Base-by-base conservation (phyloP, 2,329 filamentous ascomycete species). In the Cercospora sp. region DNA sequence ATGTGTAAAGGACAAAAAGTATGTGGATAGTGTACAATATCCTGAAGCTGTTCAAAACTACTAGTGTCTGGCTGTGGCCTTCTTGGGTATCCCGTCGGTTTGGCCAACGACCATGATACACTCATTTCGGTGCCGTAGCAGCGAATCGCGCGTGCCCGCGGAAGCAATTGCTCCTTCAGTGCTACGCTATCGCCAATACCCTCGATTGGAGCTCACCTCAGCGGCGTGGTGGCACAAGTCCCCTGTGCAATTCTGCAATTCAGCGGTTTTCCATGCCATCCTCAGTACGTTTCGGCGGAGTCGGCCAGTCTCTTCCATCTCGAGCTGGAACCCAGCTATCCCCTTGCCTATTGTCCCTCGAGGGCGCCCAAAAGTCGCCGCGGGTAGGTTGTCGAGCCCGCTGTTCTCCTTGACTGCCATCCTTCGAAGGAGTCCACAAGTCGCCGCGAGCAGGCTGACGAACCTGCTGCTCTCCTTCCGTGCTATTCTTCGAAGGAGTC, bases 301-400 rank as follows among this genome's bases (percentile, higher is more conserved):
- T 59, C 7, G 39, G 20, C 68, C 65, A 69, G n/a, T 23, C 23
- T 31, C 68, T 65, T n/a, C 68, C 51, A 48, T 67, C 65, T 30
- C 51, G 59, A 20, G 57, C 61, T 28, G 68, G 61, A 12, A 65
- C 63, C 68, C 68, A 69, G 45, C 33, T 60, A 42, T 69, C 68
- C 4, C 60, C 59, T 23, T 28, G 33, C 18, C 59, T 42, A 36
- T 13, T 31, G 59, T 60, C 28, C 12, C 58, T 60, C 31, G 20
- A 31, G 36, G 36, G 36, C 36, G 36, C 36, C 36, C 36, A 39
- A 39, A 39, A 39, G 36, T 18, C 8, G 42, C 42, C 36, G 36
- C 36, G 36, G 36, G 16, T n/a, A 39, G 36, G 36, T 39, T 6
- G 36, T 13, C 36, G 13, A n/a, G 3, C 36, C 36, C 13, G 5